Evolutionary conservation across 1,284 basidiomycete genomes (phyloP).

Genomic region (Leccinum huronense): DNA sequence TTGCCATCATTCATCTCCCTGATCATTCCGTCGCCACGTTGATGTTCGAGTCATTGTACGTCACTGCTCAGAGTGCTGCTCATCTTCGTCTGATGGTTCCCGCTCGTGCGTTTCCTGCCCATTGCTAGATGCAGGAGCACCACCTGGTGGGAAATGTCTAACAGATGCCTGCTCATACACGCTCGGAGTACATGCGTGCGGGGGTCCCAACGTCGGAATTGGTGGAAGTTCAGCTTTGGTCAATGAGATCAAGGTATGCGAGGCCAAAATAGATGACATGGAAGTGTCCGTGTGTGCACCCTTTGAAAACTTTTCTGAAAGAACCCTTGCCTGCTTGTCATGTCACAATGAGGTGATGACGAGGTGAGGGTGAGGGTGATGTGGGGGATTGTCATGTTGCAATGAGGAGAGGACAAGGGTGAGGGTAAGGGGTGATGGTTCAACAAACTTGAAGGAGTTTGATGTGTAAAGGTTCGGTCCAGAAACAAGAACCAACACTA

Average conservation of each 20-base stretch:
- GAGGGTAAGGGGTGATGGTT: too few species aligned
- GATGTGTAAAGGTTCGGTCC: slow-evolving; percentile 10
- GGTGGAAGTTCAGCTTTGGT: slow-evolving; percentile 20
- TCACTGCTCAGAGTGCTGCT: slow-evolving; percentile 43
- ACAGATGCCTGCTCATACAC: slow-evolving; percentile 32
- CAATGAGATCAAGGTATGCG: too few species aligned
- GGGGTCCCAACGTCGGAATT: slow-evolving; percentile 24
- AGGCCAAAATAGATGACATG: too few species aligned
- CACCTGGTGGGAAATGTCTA: slow-evolving; percentile 44
- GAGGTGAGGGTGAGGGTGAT: too few species aligned
- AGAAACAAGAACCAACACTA: slow-evolving; percentile 21
- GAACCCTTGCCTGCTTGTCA: too few species aligned
- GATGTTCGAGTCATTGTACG: background rate
- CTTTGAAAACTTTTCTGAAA: too few species aligned
- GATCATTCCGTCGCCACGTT: too few species aligned
- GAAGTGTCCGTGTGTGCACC: too few species aligned
- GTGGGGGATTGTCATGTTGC: too few species aligned
- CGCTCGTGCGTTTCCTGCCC: slow-evolving; percentile 14
- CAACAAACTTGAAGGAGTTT: background rate
- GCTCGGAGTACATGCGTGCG: slow-evolving; percentile 37
- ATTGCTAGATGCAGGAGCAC: slow-evolving; percentile 13
- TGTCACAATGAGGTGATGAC: too few species aligned
- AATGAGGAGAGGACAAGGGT: too few species aligned
- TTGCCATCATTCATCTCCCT: too few species aligned
- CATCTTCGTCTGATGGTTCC: slow-evolving; percentile 55